A percentile compares a stretch with the other conserved stretches of the same genome.
phyloP scores from a whole-genome alignment of 805 yeast genomes.

The Candida sanyiensis region DNA sequence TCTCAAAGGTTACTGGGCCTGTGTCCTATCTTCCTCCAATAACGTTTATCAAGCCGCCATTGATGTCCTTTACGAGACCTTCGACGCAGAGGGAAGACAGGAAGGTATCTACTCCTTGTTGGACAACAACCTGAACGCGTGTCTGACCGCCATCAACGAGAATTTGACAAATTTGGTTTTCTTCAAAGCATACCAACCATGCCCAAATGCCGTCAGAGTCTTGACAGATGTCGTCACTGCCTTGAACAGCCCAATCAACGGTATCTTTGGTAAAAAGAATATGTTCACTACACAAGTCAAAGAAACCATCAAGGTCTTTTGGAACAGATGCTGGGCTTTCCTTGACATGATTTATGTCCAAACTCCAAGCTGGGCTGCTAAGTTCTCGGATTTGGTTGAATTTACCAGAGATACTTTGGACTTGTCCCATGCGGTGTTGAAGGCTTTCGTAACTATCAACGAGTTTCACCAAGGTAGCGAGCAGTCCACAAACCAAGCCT shows the following conservation, averaged over 20 bases:
- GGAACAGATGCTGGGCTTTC: slow-evolving; percentile 72
- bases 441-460: slow-evolving; percentile 49
- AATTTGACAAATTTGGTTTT: slow-evolving; percentile 41
- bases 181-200: slow-evolving; percentile 57
- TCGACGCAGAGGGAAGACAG: slow-evolving; percentile 72
- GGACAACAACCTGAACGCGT: slow-evolving; percentile 35
- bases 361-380: slow-evolving; percentile 72
- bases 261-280: slow-evolving; percentile 37
- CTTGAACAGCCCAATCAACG: slow-evolving; percentile 60
- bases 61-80: slow-evolving; percentile 67
- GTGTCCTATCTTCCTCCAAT: slow-evolving; percentile 58
- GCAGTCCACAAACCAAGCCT: slow-evolving; percentile 32
- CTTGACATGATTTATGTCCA: slow-evolving; percentile 59
- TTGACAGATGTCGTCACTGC: slow-evolving; percentile 66
- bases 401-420: slow-evolving; percentile 86
- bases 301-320: slow-evolving; percentile 38
- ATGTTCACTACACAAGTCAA: slow-evolving; percentile 23
- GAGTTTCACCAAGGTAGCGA: slow-evolving; percentile 25
- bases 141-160: slow-evolving; percentile 43
- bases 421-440: slow-evolving; percentile 61
- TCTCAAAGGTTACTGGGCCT: slow-evolving; percentile 66
- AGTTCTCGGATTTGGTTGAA: slow-evolving; percentile 57
- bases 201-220: slow-evolving; percentile 68
- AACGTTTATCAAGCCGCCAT: slow-evolving; percentile 62
- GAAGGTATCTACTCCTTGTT: slow-evolving; percentile 65